Conservation (phyloP, 2,329 filamentous ascomycete genomes). For the Claviceps lovelessii region DNA sequence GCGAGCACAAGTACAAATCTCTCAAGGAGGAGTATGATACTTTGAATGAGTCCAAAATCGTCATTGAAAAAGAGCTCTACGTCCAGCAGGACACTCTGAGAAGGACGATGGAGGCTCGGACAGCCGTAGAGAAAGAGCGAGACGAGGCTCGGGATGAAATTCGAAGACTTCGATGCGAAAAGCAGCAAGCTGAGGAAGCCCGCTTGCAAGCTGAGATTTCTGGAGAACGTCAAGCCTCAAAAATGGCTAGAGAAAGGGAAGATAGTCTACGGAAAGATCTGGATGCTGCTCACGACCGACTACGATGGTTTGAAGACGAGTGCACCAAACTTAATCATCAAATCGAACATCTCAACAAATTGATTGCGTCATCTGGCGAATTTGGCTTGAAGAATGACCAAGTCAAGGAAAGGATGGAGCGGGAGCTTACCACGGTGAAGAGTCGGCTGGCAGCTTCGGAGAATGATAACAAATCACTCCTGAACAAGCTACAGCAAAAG, state of each 20-base stretch:
- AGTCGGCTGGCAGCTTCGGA: constrained; percentile 82
- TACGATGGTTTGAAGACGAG: constrained; percentile 69
- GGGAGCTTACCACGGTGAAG: constrained; percentile 81
- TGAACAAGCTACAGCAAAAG: constrained; percentile 96
- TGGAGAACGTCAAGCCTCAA: constrained; percentile 66
- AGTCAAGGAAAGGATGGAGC: constrained; percentile 81
- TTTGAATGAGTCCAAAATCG: constrained; percentile 89
- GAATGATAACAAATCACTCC: constrained; percentile 85
- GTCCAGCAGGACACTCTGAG: constrained; percentile 84
- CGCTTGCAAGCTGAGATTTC: constrained; percentile 68
- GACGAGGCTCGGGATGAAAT: constrained; percentile 83
- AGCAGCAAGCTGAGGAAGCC: constrained; percentile 72
- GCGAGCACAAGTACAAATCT: constrained; percentile 72
- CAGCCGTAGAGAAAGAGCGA: constrained; percentile 69
- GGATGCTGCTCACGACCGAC: constrained; percentile 59
- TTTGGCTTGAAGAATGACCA: constrained; percentile 86
- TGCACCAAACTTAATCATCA: constrained; percentile 61
- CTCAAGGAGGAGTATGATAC: constrained; percentile 74
- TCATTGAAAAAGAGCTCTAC: constrained; percentile 95
- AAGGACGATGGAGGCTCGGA: constrained; percentile 67
- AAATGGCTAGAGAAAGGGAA: constrained; percentile 67
- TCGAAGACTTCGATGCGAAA: constrained; percentile 66
- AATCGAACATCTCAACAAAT: constrained; percentile 72
- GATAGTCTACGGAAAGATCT: constrained; percentile 64
- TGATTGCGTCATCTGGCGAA: constrained; percentile 77